phyloP scores from a whole-genome alignment of 805 yeast species.

The Teunomyces tritomae region DNA sequence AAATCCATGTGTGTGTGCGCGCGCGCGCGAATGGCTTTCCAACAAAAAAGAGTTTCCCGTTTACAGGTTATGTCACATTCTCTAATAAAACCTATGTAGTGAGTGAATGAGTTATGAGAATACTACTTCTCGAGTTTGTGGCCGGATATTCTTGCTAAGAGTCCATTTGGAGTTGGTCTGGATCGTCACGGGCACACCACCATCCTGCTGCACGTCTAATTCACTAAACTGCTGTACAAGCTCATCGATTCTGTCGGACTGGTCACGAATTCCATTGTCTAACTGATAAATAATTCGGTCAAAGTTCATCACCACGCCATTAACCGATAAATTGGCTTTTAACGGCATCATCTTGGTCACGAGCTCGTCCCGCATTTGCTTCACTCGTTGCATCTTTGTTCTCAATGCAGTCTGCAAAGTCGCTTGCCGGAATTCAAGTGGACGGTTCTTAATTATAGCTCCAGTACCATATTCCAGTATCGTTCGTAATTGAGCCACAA shows the following conservation, averaged over 20 bases:
- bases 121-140: not conserved
- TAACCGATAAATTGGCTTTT: conserved; percentile 22
- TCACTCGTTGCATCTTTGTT: conserved; percentile 22
- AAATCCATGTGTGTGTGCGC: not conserved
- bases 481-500: conserved; percentile 24
- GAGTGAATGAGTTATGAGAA: not conserved
- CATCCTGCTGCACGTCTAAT: not conserved
- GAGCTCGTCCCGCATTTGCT: conserved; percentile 21
- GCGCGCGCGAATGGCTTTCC: not conserved
- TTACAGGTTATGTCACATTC: not conserved
- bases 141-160: not conserved
- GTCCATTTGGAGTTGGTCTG: conserved; percentile 2
- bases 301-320: conserved; percentile 20
- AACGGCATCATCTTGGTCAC: conserved; percentile 29
- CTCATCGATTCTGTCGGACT: conserved; percentile 11
- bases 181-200: not conserved
- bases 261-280: conserved; percentile 17
- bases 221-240: conserved; percentile 6
- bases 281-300: conserved; percentile 29
- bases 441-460: conserved; percentile 17
- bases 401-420: conserved; percentile 24
- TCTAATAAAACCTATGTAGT: not conserved
- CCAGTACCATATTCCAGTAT: conserved; percentile 12
- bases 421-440: conserved; percentile 31
- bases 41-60: too few relatives aligned